A percentile compares a stretch with the other conserved stretches of the same genome.
Conservation (phyloP, 352 stramenopile genomes). For the Phytophthora niederhauseri region DNA sequence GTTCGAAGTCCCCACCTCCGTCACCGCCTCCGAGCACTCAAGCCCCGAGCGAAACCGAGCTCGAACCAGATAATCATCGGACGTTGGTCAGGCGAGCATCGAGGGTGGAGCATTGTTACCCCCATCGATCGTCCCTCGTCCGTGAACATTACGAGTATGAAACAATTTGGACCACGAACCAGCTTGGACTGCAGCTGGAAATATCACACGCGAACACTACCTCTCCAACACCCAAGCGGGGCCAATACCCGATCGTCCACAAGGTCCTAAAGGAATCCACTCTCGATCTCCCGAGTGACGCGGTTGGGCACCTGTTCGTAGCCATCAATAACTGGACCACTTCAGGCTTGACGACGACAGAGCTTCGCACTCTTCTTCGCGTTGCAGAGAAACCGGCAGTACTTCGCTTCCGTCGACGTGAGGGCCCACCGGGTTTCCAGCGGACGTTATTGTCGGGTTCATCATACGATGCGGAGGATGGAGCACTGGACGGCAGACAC, state of each 20-base stretch:
- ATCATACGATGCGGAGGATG: conserved; percentile 19
- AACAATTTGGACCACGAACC: conserved; percentile 29
- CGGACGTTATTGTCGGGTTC: conserved; percentile 28
- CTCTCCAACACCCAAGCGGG: neutral
- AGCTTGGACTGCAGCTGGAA: conserved; percentile 39
- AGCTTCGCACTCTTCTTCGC: conserved; percentile 40
- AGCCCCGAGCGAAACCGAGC: neutral
- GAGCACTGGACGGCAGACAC: neutral
- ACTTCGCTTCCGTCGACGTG: conserved; percentile 38
- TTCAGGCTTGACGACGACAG: conserved; percentile 24
- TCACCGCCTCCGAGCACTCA: conserved; percentile 4
- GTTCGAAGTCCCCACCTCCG: conserved; percentile 3
- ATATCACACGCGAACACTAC: conserved; percentile 17
- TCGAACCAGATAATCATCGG: conserved; percentile 19
- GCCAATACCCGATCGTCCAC: conserved; percentile 34
- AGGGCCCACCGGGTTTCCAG: conserved; percentile 20
- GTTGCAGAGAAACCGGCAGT: conserved; percentile 43
- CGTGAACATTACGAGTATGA: conserved; percentile 36
- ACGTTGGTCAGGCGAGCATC: conserved; percentile 11
- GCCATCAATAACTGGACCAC: conserved; percentile 44
- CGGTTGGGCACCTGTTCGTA: conserved; percentile 45
- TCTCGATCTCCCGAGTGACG: conserved; percentile 39
- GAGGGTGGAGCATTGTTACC: conserved; percentile 1
- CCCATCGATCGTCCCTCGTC: conserved; percentile 7
- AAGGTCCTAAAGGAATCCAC: conserved; percentile 39